Base-by-base conservation (phyloP, 1,284 basidiomycete species). In the Amylostereum areolatum region DNA sequence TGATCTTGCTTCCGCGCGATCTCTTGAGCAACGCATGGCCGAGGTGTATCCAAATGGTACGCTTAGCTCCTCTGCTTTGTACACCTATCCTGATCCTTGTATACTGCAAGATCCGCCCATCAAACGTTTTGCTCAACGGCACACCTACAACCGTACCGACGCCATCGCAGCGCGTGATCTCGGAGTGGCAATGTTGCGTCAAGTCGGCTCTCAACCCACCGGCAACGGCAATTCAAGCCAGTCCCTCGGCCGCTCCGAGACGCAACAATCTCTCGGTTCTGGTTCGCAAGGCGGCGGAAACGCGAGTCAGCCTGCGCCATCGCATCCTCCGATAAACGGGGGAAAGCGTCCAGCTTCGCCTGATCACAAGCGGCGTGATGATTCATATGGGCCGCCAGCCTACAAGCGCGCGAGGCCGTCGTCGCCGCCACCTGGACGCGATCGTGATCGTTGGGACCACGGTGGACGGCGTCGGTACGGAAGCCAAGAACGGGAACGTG, bases 141-240 rank as follows among this genome's bases (percentile, higher is more conserved):
- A 92, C 65, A 87, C 84, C n/a, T 96, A 96, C 66, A 75, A 87
- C 36, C 85, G 84, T 35, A 83, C 89, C 18, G 95, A 98, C 60
- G 84, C 92, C 28, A 95, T 97, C 52, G 92, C 93, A 1, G 77
- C 83, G 10, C 81, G 86, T 29, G 95, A 99, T 65, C 78, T 97
- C 24, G 95, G 95, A 18, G 83, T 90, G 56, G 78, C 83, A 5
- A 65, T 76, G 56, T 74, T 65, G 6, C 62, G 65, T 40, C 57
- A 62, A 43, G n/a, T 12, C 12, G 25, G 25, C 41, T 6, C 24
- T 12, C n/a, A 43, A 43, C 52, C 51, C 32, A 56, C 57, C 45
- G 50, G 52, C 46, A 56, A 49, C 28, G 37, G 54, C 44, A 51
- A 61, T 47, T 43, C 58, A 27, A 63, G 53, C 47, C 50, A 54